Evolutionary conservation across 495 filamentous ascomycete genomes (phyloP).

Genomic region (Lasiosphaeriaceae sp.): DNA sequence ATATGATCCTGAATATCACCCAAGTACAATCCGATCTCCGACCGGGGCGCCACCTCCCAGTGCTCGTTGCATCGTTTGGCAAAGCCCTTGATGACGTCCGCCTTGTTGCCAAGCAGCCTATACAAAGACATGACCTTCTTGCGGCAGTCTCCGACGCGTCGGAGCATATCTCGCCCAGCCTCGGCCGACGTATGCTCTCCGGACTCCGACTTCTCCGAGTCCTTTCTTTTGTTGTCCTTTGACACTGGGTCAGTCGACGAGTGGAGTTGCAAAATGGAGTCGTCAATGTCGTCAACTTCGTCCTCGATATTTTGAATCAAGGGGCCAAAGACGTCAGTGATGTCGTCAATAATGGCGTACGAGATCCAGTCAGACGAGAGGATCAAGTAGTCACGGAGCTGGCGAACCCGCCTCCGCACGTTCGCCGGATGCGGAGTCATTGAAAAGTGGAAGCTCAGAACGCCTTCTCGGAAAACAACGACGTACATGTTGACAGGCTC

Average conservation of each 20-base stretch:
- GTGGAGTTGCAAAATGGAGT: slow-evolving; percentile 73
- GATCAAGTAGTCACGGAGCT: slow-evolving; percentile 90
- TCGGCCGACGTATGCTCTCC: slow-evolving; percentile 42
- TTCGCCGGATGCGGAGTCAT: slow-evolving; percentile 92
- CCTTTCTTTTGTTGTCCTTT: slow-evolving; percentile 32
- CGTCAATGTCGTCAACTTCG: slow-evolving; percentile 87
- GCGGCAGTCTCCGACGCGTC: slow-evolving; percentile 84
- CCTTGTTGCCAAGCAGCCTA: slow-evolving; percentile 90
- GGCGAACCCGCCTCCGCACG: slow-evolving; percentile 86
- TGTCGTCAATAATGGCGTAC: slow-evolving; percentile 96
- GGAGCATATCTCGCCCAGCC: slow-evolving; percentile 75
- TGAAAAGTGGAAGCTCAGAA: slow-evolving; percentile 93
- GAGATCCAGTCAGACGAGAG: slow-evolving; percentile 96
- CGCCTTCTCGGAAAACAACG: slow-evolving; percentile 92
- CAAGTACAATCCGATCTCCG: slow-evolving; percentile 91
- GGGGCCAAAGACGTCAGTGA: slow-evolving; percentile 91
- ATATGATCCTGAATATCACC: slow-evolving; percentile 99
- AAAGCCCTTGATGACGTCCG: slow-evolving; percentile 97
- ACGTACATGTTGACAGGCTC: slow-evolving; percentile 97
- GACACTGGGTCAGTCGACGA: slow-evolving; percentile 41
- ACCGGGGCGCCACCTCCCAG: slow-evolving; percentile 92
- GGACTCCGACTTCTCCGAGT: slow-evolving; percentile 39
- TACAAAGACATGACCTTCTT: slow-evolving; percentile 96
- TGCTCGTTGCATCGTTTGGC: slow-evolving; percentile 98
- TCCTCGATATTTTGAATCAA: slow-evolving; percentile 85